phyloP scores from a whole-genome alignment of 1,284 basidiomycete genomes.

The Heliocybe sulcata region DNA sequence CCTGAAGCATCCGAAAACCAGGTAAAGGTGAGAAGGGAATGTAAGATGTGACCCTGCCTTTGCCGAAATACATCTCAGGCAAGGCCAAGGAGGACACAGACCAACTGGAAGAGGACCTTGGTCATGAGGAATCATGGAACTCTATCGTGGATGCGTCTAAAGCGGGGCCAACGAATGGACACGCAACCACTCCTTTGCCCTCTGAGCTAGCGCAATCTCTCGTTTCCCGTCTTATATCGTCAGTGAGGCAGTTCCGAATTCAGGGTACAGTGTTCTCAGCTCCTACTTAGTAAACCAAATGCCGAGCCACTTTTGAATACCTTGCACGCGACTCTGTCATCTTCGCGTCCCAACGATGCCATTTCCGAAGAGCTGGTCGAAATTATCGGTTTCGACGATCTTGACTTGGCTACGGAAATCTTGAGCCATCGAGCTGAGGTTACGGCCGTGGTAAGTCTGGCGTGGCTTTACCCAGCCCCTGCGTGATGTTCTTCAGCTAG shows the following conservation, averaged over 20 bases:
- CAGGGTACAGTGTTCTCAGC: conserved; percentile 7
- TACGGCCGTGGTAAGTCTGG: conserved; percentile 31
- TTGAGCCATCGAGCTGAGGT: conserved; percentile 37
- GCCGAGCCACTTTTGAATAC: conserved; percentile 20
- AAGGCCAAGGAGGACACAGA: background rate
- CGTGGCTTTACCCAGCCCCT: conserved; percentile 4
- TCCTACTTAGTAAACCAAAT: conserved; percentile 22
- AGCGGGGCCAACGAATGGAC: background rate
- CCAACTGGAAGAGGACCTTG: conserved; percentile 4
- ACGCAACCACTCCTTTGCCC: conserved; percentile 7
- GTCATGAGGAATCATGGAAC: conserved; percentile 13
- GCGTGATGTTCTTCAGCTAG: background rate
- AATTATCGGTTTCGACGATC: conserved; percentile 81
- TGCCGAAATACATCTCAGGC: conserved; percentile 3
- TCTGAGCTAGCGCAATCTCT: background rate
- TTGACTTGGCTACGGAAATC: conserved; percentile 62
- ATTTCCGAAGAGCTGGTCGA: conserved; percentile 78
- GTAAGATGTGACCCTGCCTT: background rate
- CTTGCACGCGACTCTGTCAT: conserved; percentile 24
- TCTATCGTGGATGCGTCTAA: conserved; percentile 21
- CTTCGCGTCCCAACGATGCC: conserved; percentile 46
- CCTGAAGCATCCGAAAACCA: background rate
- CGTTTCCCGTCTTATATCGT: conserved; percentile 20
- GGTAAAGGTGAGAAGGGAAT: background rate
- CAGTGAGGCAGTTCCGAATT: conserved; percentile 13